Evolutionary conservation across 2,329 filamentous ascomycete species (phyloP), one percentile per base, ranked within the genome.

Genomic region (Alternaria burnsii): DNA sequence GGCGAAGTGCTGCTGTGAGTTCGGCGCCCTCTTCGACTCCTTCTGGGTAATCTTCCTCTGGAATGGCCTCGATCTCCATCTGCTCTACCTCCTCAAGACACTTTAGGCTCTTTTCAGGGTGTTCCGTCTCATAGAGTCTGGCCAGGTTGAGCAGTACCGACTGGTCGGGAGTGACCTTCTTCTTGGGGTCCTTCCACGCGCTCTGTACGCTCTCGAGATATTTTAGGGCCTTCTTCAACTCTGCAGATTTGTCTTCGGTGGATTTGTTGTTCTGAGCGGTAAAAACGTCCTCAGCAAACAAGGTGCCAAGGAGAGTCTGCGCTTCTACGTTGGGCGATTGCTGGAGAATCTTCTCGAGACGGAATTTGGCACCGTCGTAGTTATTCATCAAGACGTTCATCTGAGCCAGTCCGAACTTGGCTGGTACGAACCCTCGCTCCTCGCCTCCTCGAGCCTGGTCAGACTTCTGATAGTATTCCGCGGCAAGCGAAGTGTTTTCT

Each of bases 251-350:
- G 78, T 99, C 94, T 65, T 98, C 95, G 74, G 91, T 94, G 53
- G 85, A 85, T 41, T 89, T 88, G 32, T 84, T 85, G 53, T 86
- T 86, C 74, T 95, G 91, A 48, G 87, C 89, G 9, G 88, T 84
- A 75, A 98, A 98, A 1, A 97, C 91, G 70, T 99, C 95, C 76
- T 99, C 94, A 0, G 95, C 95, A 72, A 97, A 95, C 10, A 99
- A 81, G 4, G 94, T 95, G 8, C 94, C 95, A 0, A 99, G 85
- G 16, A 99, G 83, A 42, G 92, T 93, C 90, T 97, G 96, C 2
- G 93, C 93, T 73, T 99, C 96, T 20, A 94, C 85, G 66, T 84
- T 88, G 70, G 92, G 93, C 4, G 91, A 89, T 66, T 93, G 89
- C 74, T 97, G 92, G 32, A 97, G 89, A 73, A 98, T 94, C 82